phyloP scores from a whole-genome alignment of 2,329 filamentous ascomycete genomes.

The Talaromyces sp. region DNA sequence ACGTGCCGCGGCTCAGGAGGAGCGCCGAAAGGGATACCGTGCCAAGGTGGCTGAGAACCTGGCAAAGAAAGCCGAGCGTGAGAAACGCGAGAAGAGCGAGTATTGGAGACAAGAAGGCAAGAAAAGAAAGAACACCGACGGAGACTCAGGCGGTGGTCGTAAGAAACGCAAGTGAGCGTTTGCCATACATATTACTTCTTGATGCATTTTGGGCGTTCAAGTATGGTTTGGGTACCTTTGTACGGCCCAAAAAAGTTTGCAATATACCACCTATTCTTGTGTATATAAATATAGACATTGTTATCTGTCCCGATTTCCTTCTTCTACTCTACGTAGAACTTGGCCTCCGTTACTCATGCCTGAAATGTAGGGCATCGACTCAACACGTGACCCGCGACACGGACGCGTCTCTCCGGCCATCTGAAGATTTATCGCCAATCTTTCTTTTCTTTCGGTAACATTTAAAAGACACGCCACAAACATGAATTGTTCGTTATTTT shows the following conservation, averaged over 20 bases:
- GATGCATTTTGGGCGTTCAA: conserved; percentile 14
- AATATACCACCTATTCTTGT: not conserved
- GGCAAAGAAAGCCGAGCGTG: conserved; percentile 80
- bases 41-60: conserved; percentile 77
- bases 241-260: conserved; percentile 14
- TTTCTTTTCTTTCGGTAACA: not conserved
- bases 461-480: not conserved
- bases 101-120: conserved; percentile 90
- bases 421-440: not conserved
- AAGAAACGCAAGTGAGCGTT: conserved; percentile 42
- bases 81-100: conserved; percentile 88
- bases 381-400: conserved; percentile 16
- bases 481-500: not conserved
- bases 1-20: conserved; percentile 80
- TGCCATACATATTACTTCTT: not conserved
- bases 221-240: not conserved
- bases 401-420: conserved; percentile 10
- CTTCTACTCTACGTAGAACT: not conserved
- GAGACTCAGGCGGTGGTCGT: conserved; percentile 49
- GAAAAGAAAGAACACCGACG: conserved; percentile 61
- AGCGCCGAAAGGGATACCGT: conserved; percentile 73
- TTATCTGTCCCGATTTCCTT: not conserved
- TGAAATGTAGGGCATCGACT: conserved; percentile 1
- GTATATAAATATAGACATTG: not conserved
- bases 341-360: not conserved